Base-by-base conservation (phyloP, 2,329 filamentous ascomycete genomes). In the Calonectria pteridis region DNA sequence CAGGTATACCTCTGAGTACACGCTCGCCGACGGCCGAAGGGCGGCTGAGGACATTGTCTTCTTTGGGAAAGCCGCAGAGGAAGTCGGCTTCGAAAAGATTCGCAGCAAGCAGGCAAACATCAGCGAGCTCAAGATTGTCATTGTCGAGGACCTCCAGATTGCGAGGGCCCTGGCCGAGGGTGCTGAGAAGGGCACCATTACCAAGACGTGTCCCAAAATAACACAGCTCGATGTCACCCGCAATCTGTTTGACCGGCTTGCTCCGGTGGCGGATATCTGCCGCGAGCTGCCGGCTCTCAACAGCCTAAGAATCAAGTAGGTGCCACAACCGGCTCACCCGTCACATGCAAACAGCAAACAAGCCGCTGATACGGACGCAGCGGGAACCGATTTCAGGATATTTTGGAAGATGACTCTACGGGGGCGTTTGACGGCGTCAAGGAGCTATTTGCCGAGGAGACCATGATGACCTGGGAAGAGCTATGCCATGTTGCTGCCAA, bases 71-170 rank as follows among this genome's bases (percentile, higher is more conserved):
- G 90, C 96, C 23, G 96, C 95, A 6, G 94, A 98, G 85, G 96
- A 98, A 85, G 91, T 98, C 40, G 97, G 97, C 35, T 98, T 98
- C 79, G 95, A 98, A 78, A 98, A 98, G 87, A 95, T 98, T 77
- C 91, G 94, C 53, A 90, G 90, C 77, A 92, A 96, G 84, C 92
- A 97, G 80, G 93, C 95, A 78, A 88, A 93, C 81, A 87, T 98
- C 37, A 88, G 93, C 69, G 94, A 97, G 79, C 89, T 98, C 73
- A 93, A 90, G 77, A 92, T 96, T 69, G 92, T 97, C 64, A 91
- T 98, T 49, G 88, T 99, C 10, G 96, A 98, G 84, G 93, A 93
- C 18, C 85, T 95, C 81, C 88, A 91, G 65, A 89, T 98, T 75
- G 84, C 81, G 13, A 81, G 77, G 37, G 83, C 85, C 5, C 82